Conservation (phyloP, 495 filamentous ascomycete species). For the Neurospora sp. region DNA sequence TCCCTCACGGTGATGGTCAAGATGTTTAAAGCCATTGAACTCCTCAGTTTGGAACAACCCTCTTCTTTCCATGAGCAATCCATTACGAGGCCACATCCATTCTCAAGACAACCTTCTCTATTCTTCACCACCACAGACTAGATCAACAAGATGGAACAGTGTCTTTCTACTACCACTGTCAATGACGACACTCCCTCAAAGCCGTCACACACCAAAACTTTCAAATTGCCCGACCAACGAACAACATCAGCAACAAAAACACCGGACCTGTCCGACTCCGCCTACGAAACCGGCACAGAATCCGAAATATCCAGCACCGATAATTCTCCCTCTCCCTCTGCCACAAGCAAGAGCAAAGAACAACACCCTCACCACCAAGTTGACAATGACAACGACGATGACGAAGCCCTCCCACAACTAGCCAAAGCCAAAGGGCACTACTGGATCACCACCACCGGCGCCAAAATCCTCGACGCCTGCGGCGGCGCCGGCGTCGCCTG, state of each 20-base stretch:
- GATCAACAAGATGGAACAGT: background rate
- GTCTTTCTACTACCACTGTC: background rate
- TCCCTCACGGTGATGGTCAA: background rate
- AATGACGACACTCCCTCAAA: background rate
- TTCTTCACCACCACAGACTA: background rate
- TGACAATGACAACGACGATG: background rate
- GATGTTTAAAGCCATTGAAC: background rate
- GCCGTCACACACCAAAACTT: background rate
- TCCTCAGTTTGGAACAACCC: background rate
- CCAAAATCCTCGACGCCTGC: constrained; percentile 48
- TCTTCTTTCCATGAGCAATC: background rate
- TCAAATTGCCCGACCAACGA: background rate
- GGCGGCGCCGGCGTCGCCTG: constrained; percentile 40
- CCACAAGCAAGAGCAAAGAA: background rate
- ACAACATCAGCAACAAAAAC: background rate
- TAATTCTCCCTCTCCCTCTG: background rate
- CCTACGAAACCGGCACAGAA: background rate
- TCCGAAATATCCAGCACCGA: background rate
- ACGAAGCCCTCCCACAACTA: background rate
- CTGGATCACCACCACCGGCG: constrained; percentile 37
- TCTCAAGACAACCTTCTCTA: background rate
- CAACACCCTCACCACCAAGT: background rate
- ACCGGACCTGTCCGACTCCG: background rate
- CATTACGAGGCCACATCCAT: background rate
- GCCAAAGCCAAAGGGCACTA: constrained; percentile 20